phyloP scores from a whole-genome alignment of 768 basidiomycete genomes.

The Rhodotorula taiwanensis region DNA sequence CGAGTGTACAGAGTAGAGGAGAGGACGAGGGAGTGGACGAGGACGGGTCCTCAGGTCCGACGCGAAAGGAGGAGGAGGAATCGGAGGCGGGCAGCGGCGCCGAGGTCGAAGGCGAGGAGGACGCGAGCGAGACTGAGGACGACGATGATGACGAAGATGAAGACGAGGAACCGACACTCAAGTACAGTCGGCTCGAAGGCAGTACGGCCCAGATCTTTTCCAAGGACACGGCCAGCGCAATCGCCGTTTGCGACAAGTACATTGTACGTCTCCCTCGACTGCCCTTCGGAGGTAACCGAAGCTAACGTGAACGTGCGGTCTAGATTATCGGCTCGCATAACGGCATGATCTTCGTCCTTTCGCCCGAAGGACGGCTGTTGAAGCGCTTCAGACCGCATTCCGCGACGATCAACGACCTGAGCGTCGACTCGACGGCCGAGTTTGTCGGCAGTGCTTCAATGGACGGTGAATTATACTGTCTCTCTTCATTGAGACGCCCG shows the following conservation, averaged over 20 bases:
- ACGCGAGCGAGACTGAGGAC: slow-evolving; percentile 45
- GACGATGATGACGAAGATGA: slow-evolving; percentile 56
- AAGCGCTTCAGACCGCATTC: slow-evolving; percentile 86
- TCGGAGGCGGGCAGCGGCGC: background rate
- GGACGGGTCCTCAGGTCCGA: background rate
- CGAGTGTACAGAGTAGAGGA: too few species aligned
- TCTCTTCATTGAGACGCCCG: background rate
- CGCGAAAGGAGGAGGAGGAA: background rate
- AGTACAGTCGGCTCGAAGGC: slow-evolving; percentile 77
- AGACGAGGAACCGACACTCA: slow-evolving; percentile 75
- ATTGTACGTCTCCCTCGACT: slow-evolving; percentile 52
- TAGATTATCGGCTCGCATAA: slow-evolving; percentile 87
- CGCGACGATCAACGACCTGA: slow-evolving; percentile 78
- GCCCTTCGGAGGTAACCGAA: background rate
- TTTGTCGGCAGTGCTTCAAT: slow-evolving; percentile 88
- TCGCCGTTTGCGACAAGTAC: slow-evolving; percentile 64
- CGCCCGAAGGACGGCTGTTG: slow-evolving; percentile 67
- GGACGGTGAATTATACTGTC: slow-evolving; percentile 59
- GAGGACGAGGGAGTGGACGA: background rate
- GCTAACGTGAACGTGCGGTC: background rate
- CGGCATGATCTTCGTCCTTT: slow-evolving; percentile 83
- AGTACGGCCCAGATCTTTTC: slow-evolving; percentile 66
- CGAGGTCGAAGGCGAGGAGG: slow-evolving; percentile 26
- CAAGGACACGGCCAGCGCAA: slow-evolving; percentile 81
- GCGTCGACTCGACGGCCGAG: slow-evolving; percentile 73